Evolutionary conservation across 2,329 filamentous ascomycete species (phyloP).

Genomic region (Alternaria ventricosa): DNA sequence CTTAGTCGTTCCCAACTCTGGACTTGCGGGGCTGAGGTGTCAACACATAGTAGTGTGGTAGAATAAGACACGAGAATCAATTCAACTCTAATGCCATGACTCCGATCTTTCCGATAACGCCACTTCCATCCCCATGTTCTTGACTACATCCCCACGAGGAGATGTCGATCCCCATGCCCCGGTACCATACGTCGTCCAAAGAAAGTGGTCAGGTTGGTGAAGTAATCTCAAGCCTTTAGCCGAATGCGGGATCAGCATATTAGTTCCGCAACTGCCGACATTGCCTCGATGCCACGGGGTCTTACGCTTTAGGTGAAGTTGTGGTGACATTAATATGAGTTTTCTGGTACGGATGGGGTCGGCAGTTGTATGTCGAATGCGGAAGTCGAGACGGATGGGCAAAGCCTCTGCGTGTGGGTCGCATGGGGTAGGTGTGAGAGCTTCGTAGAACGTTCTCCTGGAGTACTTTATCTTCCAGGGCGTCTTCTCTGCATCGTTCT

Average conservation of each 20-base stretch:
- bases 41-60: not conserved
- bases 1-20: not conserved
- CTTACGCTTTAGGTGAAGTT: not conserved
- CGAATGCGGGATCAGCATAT: conserved; percentile 14
- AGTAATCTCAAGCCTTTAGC: conserved; percentile 25
- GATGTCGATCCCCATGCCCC: conserved; percentile 6
- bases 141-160: not conserved
- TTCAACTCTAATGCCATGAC: not conserved
- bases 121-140: not conserved
- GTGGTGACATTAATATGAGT: conserved; percentile 3
- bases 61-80: not conserved
- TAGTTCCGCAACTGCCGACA: conserved; percentile 18
- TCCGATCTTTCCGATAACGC: not conserved
- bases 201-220: conserved; percentile 2
- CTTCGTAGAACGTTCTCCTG: not conserved
- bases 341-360: not conserved
- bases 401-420: not conserved
- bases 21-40: not conserved
- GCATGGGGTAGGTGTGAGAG: not conserved
- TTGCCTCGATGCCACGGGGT: not conserved
- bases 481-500: not conserved
- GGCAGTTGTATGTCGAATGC: not conserved
- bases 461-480: not conserved
- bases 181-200: conserved; percentile 2
- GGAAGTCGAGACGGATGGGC: not conserved